phyloP scores from a whole-genome alignment of 768 basidiomycete species.

The Exsudoporus frostii region DNA sequence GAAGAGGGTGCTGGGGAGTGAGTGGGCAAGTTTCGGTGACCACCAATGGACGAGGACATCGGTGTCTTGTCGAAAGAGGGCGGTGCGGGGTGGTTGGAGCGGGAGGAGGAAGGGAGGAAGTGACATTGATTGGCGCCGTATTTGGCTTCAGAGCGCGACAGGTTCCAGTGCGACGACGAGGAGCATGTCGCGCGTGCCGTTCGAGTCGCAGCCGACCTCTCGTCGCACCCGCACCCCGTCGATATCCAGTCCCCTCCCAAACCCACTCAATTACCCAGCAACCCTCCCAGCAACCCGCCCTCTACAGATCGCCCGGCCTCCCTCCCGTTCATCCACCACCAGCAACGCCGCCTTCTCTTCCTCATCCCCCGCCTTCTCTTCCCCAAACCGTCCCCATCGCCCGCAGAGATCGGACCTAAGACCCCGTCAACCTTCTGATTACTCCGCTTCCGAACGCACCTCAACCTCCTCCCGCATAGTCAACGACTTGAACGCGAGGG shows the following conservation, averaged over 20 bases:
- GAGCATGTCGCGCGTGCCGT: constrained; percentile 43
- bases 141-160: constrained; percentile 2
- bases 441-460: constrained; percentile 47
- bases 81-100: constrained; percentile 2
- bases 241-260: constrained; percentile 36
- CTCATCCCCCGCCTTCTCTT: constrained; percentile 37
- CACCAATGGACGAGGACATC: constrained; percentile 52
- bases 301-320: constrained; percentile 55
- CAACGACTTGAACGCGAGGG: constrained; percentile 26
- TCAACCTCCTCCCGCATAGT: constrained; percentile 42
- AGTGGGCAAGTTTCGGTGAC: constrained; percentile 28
- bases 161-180: constrained; percentile 7
- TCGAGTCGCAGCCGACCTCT: constrained; percentile 29
- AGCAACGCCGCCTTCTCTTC: constrained; percentile 38
- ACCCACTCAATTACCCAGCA: constrained; percentile 33
- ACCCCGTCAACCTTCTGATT: constrained; percentile 49
- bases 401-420: constrained; percentile 69
- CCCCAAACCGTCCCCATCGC: constrained; percentile 53
- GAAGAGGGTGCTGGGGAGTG: constrained; percentile 33
- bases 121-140: constrained; percentile 2
- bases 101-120: constrained; percentile 9
- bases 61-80: constrained; percentile 6
- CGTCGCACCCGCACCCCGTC: constrained; percentile 50
- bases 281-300: constrained; percentile 46
- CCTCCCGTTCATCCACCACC: constrained; percentile 49